phyloP scores from a whole-genome alignment of 441 rosid genomes.

The Euphorbia celastroides region DNA sequence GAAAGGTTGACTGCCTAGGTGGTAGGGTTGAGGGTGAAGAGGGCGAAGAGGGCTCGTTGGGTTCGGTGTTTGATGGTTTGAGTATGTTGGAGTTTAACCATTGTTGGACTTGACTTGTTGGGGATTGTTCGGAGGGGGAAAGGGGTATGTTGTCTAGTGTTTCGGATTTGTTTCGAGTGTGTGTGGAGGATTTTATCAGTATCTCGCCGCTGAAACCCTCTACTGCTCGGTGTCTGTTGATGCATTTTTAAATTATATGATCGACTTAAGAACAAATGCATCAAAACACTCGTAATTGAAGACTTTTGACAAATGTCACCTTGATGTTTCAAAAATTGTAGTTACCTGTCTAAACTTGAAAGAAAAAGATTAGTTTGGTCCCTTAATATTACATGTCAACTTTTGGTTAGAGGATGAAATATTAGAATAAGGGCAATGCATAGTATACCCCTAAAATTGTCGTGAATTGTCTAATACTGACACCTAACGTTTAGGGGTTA shows the following conservation, averaged over 20 bases:
- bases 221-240: conserved; percentile 31
- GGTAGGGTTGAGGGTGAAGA: conserved; percentile 18
- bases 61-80: conserved; percentile 19
- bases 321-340: no score
- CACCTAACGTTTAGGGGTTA: no score
- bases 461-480: no score
- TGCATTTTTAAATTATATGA: not conserved
- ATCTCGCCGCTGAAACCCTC: conserved; percentile 55
- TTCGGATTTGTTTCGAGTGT: conserved; percentile 38
- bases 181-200: conserved; percentile 40
- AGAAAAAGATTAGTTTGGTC: no score
- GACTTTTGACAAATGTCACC: no score
- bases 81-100: conserved; percentile 39
- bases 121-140: conserved; percentile 31
- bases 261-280: no score
- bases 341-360: no score
- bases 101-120: conserved; percentile 31
- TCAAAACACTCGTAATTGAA: no score
- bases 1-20: conserved; percentile 32
- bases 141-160: conserved; percentile 17
- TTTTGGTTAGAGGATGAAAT: no score
- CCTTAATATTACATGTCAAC: no score
- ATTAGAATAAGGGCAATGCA: no score
- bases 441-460: no score
- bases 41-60: conserved; percentile 10